phyloP scores from a whole-genome alignment of 1,284 basidiomycete genomes.

The Cutaneotrichosporon mucoides region DNA sequence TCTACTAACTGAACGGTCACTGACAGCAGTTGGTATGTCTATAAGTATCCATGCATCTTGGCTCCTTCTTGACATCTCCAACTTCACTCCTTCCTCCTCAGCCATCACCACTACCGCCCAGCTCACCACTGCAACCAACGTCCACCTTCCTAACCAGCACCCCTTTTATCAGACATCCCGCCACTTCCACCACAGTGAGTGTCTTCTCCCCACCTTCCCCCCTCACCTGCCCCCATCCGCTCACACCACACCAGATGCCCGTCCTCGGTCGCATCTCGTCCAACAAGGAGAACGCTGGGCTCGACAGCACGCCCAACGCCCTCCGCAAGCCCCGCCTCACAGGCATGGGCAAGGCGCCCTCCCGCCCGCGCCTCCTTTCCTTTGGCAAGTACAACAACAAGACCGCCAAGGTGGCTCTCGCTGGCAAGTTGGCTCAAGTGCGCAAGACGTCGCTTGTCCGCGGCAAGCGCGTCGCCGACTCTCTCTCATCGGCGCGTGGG shows the following conservation, averaged over 20 bases:
- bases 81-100: too few species aligned
- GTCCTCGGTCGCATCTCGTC: conserved; percentile 15
- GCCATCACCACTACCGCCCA: too few species aligned
- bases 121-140: too few species aligned
- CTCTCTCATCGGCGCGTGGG: background rate
- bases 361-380: background rate
- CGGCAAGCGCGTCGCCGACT: background rate
- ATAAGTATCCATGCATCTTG: too few species aligned
- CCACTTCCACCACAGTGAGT: background rate
- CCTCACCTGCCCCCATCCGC: background rate
- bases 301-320: conserved; percentile 8
- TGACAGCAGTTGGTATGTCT: too few species aligned
- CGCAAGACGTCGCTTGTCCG: conserved; percentile 10
- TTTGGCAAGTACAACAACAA: conserved; percentile 11
- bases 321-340: conserved; percentile 11
- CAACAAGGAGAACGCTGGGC: conserved; percentile 27
- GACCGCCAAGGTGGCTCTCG: conserved; percentile 3
- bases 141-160: background rate
- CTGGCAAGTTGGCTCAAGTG: conserved; percentile 19
- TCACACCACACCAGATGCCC: background rate
- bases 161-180: too few species aligned
- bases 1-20: background rate
- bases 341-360: conserved; percentile 8
- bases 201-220: background rate
- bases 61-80: too few species aligned